Evolutionary conservation across 306 rosid species (phyloP), one percentile per base, ranked within the genome.

Genomic region (Vicia villosa): DNA sequence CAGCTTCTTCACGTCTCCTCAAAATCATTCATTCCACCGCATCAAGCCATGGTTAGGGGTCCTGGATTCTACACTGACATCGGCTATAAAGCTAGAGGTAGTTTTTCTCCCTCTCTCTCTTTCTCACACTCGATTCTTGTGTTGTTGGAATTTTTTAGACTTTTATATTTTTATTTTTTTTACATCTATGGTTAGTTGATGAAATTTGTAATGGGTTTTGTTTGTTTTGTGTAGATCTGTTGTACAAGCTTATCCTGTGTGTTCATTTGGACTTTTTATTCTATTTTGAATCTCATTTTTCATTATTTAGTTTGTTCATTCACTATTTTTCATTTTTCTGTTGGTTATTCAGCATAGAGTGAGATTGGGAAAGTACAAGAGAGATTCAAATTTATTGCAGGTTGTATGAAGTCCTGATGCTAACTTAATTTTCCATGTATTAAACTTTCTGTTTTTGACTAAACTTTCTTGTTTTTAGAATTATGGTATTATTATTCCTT

Each of bases 11-110:
- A n/a, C n/a, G n/a, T n/a, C n/a, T n/a, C n/a, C n/a, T n/a, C n/a
- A n/a, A n/a, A n/a, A n/a, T n/a, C n/a, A n/a, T n/a, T n/a, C n/a
- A n/a, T n/a, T n/a, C n/a, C n/a, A n/a, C n/a, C n/a, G n/a, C n/a
- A n/a, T n/a, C 52, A 24, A 54, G 62, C 70, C 49, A 93, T 93
- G 98, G 91, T 66, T 28, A 92, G 84, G 81, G 98, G 98, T 79
- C 98, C 96, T 6, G 98, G 98, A 37, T 96, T 93, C 68, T 93
- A 90, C 89, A 38, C 96, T 30, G 96, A 93, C 54, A 88, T 93
- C 75, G 98, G 97, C 82, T 90, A 90, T 73, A 88, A 78, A 69
- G 89, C 97, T 32, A 81, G 92, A 82, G 96, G 93, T 86, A 47
- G 47, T 30, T 69, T 76, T 10, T 68, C 46, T 52, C 11, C 56